These are phyloP conservation scores for Fonsecaea erecta DNA, from an alignment of 2,329 filamentous ascomycete species.

Conservation along the genomic window DNA sequence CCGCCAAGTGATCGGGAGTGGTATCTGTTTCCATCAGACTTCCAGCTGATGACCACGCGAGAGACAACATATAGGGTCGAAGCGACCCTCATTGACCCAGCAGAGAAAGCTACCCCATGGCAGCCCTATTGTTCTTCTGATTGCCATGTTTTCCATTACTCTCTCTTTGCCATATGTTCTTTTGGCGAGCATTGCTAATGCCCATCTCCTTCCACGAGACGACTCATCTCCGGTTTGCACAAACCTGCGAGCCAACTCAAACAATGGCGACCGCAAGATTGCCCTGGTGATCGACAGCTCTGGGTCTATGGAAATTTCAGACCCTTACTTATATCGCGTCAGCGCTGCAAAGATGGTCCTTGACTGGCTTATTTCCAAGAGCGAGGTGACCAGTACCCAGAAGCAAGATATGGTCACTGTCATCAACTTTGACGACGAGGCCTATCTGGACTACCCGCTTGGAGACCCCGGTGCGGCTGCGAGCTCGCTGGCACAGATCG, in stretches of 20 bases:
- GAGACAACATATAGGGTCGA: not conserved
- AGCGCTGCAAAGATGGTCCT: not conserved
- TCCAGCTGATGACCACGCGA: not conserved
- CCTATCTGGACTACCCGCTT: conserved; percentile 1
- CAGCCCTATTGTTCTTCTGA: not conserved
- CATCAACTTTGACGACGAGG: conserved; percentile 3
- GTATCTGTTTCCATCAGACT: not conserved
- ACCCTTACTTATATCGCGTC: not conserved
- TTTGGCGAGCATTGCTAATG: not conserved
- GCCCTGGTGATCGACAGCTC: not conserved
- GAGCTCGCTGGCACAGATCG: not conserved
- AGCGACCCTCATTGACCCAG: not conserved
- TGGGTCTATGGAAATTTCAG: not conserved
- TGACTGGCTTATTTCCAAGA: conserved; percentile 3
- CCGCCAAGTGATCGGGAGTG: not conserved
- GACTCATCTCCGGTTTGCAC: not conserved
- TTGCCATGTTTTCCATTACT: not conserved
- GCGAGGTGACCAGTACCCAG: conserved; percentile 1
- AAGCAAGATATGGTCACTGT: not conserved
- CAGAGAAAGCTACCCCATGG: not conserved
- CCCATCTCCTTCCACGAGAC: not conserved
- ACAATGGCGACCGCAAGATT: not conserved
- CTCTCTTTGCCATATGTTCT: not conserved
- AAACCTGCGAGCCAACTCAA: not conserved
- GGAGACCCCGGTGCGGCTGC: not conserved